These are phyloP conservation scores for Epichloe hybrida DNA, from an alignment of 2,329 filamentous ascomycete genomes.

Conservation along the genomic window DNA sequence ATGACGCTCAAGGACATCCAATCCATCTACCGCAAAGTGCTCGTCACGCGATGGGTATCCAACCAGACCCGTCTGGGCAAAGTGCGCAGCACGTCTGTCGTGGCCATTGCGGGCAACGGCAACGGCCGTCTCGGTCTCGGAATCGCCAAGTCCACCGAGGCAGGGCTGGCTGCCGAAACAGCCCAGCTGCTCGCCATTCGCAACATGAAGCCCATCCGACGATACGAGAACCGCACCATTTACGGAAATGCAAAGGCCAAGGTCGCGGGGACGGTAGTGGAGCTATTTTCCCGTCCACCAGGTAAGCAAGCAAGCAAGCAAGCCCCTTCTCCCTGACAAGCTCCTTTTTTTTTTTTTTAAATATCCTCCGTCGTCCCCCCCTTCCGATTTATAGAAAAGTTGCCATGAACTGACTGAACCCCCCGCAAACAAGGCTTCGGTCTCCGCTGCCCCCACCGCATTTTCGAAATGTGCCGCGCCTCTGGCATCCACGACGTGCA, in stretches of 20 bases:
- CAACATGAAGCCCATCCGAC: conserved; percentile 83
- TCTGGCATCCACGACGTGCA: conserved; percentile 80
- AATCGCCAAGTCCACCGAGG: conserved; percentile 75
- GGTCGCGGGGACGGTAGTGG: conserved; percentile 74
- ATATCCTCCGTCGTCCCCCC: not conserved
- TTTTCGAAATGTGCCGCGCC: conserved; percentile 87
- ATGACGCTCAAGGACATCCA: conserved; percentile 38
- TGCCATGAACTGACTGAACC: no score
- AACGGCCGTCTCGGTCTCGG: conserved; percentile 80
- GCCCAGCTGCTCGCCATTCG: conserved; percentile 70
- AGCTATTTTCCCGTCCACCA: conserved; percentile 71
- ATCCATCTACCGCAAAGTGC: conserved; percentile 50
- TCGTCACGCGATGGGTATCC: conserved; percentile 61
- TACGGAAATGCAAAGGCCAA: conserved; percentile 76
- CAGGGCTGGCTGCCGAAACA: conserved; percentile 52
- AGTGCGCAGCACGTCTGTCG: conserved; percentile 59
- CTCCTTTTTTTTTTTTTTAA: not conserved
- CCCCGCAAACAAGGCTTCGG: conserved; percentile 66
- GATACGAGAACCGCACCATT: conserved; percentile 87
- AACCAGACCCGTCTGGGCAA: conserved; percentile 98
- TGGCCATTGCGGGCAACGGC: conserved; percentile 76
- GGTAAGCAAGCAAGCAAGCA: conserved; percentile 41
- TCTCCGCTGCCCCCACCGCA: conserved; percentile 76
- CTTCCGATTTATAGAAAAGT: not conserved
- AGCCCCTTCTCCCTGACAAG: not conserved